Evolutionary conservation across 176 grass and related monocot genomes (phyloP).

Genomic region (Phyllostachys edulis): DNA sequence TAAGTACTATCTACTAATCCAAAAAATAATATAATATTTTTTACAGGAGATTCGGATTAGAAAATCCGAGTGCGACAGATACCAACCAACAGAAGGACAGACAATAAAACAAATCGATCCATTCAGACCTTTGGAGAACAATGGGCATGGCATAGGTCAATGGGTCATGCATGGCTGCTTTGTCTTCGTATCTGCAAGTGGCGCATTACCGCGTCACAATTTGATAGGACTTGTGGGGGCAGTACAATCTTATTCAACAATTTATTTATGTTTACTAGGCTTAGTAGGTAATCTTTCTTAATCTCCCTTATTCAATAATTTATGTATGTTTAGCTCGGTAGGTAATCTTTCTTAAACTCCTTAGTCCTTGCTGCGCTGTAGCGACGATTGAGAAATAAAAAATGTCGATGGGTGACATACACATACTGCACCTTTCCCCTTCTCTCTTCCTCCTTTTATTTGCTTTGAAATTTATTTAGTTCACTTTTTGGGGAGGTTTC

Average conservation of each 20-base stretch:
- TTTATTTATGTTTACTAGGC: not conserved
- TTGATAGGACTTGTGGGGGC: too few species aligned
- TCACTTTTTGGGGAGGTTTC: not conserved
- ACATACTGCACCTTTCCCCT: not conserved
- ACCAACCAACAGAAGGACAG: too few species aligned
- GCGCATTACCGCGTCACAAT: too few species aligned
- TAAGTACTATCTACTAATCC: too few species aligned
- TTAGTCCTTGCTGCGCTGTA: not conserved
- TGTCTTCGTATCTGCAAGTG: not conserved
- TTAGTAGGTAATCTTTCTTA: too few species aligned
- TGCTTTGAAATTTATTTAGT: not conserved
- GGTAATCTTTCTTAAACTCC: not conserved
- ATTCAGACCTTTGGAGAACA: not conserved
- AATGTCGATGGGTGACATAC: not conserved
- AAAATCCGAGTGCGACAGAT: too few species aligned
- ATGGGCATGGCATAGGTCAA: not conserved
- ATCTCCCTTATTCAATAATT: too few species aligned
- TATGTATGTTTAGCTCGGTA: not conserved
- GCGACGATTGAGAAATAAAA: not conserved
- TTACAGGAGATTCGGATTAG: too few species aligned
- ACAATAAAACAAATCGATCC: too few species aligned
- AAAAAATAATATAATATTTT: too few species aligned
- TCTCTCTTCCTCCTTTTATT: not conserved
- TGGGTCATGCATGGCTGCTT: not conserved
- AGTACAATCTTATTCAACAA: not conserved